These are phyloP conservation scores for Pinus taeda DNA, from an alignment of 75 land plant genomes.

Conservation along the genomic window DNA sequence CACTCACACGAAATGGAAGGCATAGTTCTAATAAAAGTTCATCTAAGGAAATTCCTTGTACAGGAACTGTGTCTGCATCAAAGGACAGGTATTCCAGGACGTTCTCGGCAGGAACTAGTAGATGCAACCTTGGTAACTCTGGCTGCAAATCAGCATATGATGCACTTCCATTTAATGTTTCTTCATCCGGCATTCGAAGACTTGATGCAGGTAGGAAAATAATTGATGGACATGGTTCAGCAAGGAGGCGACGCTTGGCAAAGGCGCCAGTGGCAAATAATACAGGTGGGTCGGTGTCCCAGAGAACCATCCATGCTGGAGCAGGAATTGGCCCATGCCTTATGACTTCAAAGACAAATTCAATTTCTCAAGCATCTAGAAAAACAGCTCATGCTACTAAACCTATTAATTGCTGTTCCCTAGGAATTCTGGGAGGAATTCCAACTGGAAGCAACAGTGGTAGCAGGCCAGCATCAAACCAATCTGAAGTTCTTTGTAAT, in stretches of 20 bases:
- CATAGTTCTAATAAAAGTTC: too few relatives aligned
- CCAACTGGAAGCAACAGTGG: slow-evolving; percentile 1
- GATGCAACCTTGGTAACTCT: slow-evolving; percentile 6
- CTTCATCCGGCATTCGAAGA: slow-evolving; percentile 9
- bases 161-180: slow-evolving; percentile 5
- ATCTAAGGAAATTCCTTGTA: too few relatives aligned
- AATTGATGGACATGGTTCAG: slow-evolving; percentile 4
- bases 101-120: neutral
- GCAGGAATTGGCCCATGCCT: neutral
- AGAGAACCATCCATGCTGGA: slow-evolving; percentile 3
- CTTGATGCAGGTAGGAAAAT: slow-evolving; percentile 1
- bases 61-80: too few relatives aligned
- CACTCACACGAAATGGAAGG: too few relatives aligned
- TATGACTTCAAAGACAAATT: neutral
- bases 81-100: too few relatives aligned
- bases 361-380: too few relatives aligned
- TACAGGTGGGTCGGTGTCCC: slow-evolving; percentile 8
- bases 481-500: neutral
- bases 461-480: neutral
- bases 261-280: slow-evolving; percentile 1
- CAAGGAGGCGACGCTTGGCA: neutral
- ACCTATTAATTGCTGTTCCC: neutral
- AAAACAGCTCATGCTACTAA: neutral
- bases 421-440: neutral
- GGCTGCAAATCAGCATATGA: slow-evolving; percentile 16